Base-by-base conservation (phyloP, 805 yeast species). In the Limtongia smithiae region DNA sequence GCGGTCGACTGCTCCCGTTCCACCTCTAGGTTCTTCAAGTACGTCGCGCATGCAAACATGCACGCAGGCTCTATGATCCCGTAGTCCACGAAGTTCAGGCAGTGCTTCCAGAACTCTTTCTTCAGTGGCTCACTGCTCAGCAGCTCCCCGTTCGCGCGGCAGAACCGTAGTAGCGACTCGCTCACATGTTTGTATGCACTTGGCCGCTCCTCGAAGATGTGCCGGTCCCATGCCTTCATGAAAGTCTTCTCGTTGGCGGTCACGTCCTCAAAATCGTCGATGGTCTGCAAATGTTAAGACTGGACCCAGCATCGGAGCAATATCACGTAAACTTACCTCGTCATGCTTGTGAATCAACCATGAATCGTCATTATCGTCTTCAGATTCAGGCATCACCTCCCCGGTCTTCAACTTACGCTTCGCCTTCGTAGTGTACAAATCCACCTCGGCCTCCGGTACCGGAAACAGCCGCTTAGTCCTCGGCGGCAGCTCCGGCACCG, bases 211-310 rank as follows among this genome's bases (percentile, higher is more conserved):
- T 52, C 55, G 32, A 52, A 49, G 28, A 52, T 52, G 25, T 52
- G 57, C 27, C 46, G 31, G 30, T 52, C 57, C 57, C 57, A 52
- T 3, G 40, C n/a, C 35, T 52, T 52, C 7, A 52, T 48, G 12
- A 50, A 52, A 25, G 5, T 25, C 48, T 52, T 52, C 42, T 52
- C 57, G 36, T n/a, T 52, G 9, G 34, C 21, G 8, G 45, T 31
- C 5, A 52, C 54, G 37, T 52, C 57, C 35, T 52, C 57, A 21
- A 52, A 52, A 30, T 52, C 57, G 36, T 52, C 57, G 24, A 52
- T 50, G 1, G 50, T 52, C 51, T 48, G 28, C 22, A 37, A 22
- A 15, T 2, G 38, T 30, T 18, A n/a, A n/a, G n/a, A n/a, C n/a
- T n/a, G n/a, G n/a, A n/a, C n/a, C n/a, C n/a, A n/a, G n/a, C n/a